These are phyloP conservation scores for Myochromella boudieri DNA, from an alignment of 768 basidiomycete species.

Conservation along the genomic window DNA sequence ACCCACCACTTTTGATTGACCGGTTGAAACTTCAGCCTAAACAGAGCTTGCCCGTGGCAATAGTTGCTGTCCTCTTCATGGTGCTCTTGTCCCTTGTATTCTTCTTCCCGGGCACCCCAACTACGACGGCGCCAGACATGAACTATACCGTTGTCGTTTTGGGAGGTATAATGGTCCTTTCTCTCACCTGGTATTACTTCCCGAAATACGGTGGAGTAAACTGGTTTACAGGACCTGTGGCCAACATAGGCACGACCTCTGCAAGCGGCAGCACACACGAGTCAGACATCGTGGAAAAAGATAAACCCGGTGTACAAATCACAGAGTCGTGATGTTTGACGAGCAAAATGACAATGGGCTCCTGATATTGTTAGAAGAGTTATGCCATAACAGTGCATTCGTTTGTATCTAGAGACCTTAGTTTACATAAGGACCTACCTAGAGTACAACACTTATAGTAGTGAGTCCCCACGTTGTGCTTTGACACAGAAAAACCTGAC, in stretches of 20 bases:
- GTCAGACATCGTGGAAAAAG: neutral
- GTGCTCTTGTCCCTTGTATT: conserved; percentile 49
- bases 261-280: neutral
- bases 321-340: no score
- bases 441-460: no score
- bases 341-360: no score
- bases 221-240: conserved; percentile 26
- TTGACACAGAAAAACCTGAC: no score
- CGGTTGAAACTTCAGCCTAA: neutral
- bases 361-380: no score
- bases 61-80: conserved; percentile 57
- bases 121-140: conserved; percentile 43
- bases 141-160: conserved; percentile 65
- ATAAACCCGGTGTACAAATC: no score
- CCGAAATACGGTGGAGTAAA: conserved; percentile 36
- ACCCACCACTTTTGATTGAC: neutral
- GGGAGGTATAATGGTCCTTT: conserved; percentile 49
- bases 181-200: conserved; percentile 58
- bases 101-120: conserved; percentile 50
- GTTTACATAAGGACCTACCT: no score
- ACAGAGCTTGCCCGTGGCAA: conserved; percentile 48
- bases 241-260: conserved; percentile 12
- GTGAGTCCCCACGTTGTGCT: no score
- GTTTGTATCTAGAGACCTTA: no score
- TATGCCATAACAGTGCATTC: no score